A percentile compares a stretch with the other conserved stretches of the same genome.
Evolutionary conservation across 73 alveolate genomes (phyloP).

Genomic region (Paramecium sonneborni): DNA sequence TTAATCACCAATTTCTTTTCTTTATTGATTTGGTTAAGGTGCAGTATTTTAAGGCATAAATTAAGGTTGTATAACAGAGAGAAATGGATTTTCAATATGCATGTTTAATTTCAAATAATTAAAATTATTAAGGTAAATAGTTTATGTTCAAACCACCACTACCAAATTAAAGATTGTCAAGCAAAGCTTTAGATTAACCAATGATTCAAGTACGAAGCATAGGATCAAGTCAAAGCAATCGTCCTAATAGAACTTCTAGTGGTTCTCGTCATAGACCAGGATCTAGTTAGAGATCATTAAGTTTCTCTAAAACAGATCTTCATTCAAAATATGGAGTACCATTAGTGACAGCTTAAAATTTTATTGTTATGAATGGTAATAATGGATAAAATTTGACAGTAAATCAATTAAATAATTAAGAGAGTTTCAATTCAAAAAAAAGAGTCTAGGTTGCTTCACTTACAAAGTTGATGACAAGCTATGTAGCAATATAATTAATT

Average conservation of each 20-base stretch:
- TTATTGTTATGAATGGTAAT: not conserved
- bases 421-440: not conserved
- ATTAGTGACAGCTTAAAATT: not conserved
- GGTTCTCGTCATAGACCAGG: not conserved
- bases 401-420: not conserved
- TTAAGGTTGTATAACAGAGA: not conserved
- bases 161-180: not conserved
- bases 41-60: not conserved
- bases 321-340: not conserved
- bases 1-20: conserved; percentile 92
- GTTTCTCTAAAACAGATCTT: not conserved
- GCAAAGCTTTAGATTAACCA: not conserved
- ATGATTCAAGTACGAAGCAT: not conserved
- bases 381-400: not conserved
- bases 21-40: conserved; percentile 1
- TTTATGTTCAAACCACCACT: not conserved
- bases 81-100: conserved; percentile 29
- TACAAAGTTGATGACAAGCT: conserved; percentile 61
- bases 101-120: not conserved
- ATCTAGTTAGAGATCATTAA: not conserved
- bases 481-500: conserved; percentile 24
- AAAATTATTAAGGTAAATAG: not conserved
- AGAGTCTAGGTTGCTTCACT: conserved; percentile 53
- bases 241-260: conserved; percentile 1
- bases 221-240: not conserved